A percentile compares a stretch with the other conserved stretches of the same genome.
These are phyloP conservation scores for Botryotinia narcissicola DNA, from an alignment of 2,329 filamentous ascomycete genomes.

Conservation along the genomic window DNA sequence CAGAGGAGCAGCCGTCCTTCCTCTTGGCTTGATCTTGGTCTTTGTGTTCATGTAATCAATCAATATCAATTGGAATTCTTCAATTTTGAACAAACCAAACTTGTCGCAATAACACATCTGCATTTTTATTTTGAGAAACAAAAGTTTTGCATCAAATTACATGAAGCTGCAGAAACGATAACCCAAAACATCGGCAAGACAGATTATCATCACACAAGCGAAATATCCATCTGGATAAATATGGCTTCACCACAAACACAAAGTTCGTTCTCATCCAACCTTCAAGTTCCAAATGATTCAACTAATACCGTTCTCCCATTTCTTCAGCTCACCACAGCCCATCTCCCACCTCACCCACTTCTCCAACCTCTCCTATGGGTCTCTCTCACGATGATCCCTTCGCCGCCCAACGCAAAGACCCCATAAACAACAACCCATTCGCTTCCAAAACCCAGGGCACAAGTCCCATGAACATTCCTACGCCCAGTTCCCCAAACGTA, in stretches of 20 bases:
- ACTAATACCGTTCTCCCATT: not conserved
- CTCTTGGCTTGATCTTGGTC: slow-evolving; percentile 8
- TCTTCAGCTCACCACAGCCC: not conserved
- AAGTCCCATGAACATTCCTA: slow-evolving; percentile 3
- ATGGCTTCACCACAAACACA: slow-evolving; percentile 19
- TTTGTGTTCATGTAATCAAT: slow-evolving; percentile 15
- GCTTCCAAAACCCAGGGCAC: not conserved
- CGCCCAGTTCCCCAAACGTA: not conserved
- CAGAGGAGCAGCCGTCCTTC: slow-evolving; percentile 4
- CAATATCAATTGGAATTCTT: not conserved
- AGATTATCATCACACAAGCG: not conserved
- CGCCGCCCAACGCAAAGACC: slow-evolving; percentile 12
- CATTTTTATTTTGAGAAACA: not conserved
- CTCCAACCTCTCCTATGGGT: not conserved
- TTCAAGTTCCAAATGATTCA: not conserved
- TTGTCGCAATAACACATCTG: not conserved
- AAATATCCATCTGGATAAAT: not conserved
- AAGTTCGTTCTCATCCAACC: not conserved
- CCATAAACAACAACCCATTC: not conserved
- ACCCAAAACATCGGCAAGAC: not conserved
- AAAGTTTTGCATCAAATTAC: not conserved
- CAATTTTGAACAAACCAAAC: not conserved
- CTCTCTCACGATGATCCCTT: slow-evolving; percentile 12
- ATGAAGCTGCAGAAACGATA: slow-evolving; percentile 10
- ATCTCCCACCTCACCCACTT: slow-evolving; percentile 7